phyloP scores from a whole-genome alignment of 345 rosid species.

The Boechera divaricarpa region DNA sequence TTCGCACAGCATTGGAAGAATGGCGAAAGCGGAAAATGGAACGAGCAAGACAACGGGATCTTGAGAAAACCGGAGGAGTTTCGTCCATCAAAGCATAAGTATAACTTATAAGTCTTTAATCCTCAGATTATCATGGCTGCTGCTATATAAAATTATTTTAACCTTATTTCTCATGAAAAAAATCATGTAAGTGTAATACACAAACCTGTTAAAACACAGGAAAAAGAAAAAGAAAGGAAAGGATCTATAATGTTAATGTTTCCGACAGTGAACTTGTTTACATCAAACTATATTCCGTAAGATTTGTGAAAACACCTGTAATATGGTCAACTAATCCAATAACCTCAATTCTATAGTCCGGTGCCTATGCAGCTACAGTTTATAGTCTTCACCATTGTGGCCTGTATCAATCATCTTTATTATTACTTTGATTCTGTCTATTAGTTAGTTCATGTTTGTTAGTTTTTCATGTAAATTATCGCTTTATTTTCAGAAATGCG shows the following conservation, averaged over 20 bases:
- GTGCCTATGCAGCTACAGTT: background rate
- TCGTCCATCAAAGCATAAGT: slow-evolving; percentile 45
- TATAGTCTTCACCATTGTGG: background rate
- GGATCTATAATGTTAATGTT: slow-evolving; percentile 2
- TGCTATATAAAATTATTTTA: background rate
- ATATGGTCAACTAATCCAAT: background rate
- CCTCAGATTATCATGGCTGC: slow-evolving; percentile 8
- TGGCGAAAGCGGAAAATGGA: slow-evolving; percentile 95
- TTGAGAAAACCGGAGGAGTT: slow-evolving; percentile 70
- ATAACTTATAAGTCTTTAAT: background rate
- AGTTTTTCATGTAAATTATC: background rate
- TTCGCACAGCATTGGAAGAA: slow-evolving; percentile 72
- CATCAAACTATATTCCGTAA: background rate
- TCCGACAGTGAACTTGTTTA: slow-evolving; percentile 14
- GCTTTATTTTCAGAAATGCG: background rate
- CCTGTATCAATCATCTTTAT: background rate
- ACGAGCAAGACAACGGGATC: slow-evolving; percentile 70
- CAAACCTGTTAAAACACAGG: background rate
- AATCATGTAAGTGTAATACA: slow-evolving; percentile 1
- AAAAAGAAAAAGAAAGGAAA: background rate
- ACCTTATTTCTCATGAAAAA: slow-evolving; percentile 6
- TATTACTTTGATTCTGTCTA: background rate
- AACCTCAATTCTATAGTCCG: background rate
- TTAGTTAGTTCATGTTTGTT: background rate
- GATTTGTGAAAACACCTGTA: background rate